Conservation (phyloP, 352 stramenopile species). For the Pythium dissotocum region DNA sequence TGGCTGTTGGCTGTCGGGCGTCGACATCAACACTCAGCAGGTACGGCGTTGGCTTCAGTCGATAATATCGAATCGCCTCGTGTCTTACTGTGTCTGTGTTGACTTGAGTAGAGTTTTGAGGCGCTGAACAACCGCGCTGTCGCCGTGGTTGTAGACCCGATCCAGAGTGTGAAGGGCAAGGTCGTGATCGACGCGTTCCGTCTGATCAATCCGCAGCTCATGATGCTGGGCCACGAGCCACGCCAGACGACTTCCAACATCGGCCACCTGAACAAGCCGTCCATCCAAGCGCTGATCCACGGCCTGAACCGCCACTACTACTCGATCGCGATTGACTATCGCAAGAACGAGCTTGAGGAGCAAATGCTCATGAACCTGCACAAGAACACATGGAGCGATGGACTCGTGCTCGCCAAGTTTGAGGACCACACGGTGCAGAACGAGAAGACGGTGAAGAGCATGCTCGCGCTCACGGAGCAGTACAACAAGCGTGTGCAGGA, state of each 20-base stretch:
- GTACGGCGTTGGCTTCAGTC: slow-evolving; percentile 25
- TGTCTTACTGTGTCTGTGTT: background rate
- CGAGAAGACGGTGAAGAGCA: slow-evolving; percentile 92
- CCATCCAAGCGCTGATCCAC: slow-evolving; percentile 98
- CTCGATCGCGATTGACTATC: slow-evolving; percentile 96
- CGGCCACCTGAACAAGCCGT: slow-evolving; percentile 98
- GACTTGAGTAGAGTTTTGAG: slow-evolving; percentile 92
- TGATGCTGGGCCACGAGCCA: slow-evolving; percentile 98
- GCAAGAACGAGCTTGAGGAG: slow-evolving; percentile 99
- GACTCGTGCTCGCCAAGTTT: slow-evolving; percentile 94
- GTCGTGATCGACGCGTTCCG: slow-evolving; percentile 99
- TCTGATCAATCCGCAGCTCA: slow-evolving; percentile 98
- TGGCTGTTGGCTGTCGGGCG: slow-evolving; percentile 98
- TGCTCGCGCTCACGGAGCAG: slow-evolving; percentile 95
- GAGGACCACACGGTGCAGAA: slow-evolving; percentile 95
- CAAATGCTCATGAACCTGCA: slow-evolving; percentile 99
- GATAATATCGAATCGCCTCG: background rate
- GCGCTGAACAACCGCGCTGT: slow-evolving; percentile 97
- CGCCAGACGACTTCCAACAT: slow-evolving; percentile 99
- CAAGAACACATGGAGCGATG: slow-evolving; percentile 97
- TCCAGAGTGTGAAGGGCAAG: slow-evolving; percentile 99
- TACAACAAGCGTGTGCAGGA: slow-evolving; percentile 97
- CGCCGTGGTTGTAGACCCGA: slow-evolving; percentile 99
- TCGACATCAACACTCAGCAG: slow-evolving; percentile 99
- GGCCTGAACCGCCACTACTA: slow-evolving; percentile 99